phyloP scores from a whole-genome alignment of 2,329 filamentous ascomycete species.

The Cladobotryum mycophilum region DNA sequence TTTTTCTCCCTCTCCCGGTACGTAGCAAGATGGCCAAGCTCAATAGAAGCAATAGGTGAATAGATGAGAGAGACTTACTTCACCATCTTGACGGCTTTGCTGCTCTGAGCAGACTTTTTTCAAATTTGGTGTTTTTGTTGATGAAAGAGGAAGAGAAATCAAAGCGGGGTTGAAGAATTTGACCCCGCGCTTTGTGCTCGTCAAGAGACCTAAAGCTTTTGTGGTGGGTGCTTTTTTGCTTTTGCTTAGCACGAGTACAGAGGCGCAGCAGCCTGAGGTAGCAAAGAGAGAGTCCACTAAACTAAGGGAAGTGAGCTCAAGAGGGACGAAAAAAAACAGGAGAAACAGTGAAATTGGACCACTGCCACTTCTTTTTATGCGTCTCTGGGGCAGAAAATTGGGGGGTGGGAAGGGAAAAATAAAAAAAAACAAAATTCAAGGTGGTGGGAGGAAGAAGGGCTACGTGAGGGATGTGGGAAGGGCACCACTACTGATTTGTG shows the following conservation, averaged over 20 bases:
- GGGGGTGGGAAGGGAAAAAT: constrained; percentile 1
- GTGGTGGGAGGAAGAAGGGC: not conserved
- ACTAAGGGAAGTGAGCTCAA: constrained; percentile 20
- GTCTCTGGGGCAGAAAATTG: constrained; percentile 19
- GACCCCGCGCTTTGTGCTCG: constrained; percentile 31
- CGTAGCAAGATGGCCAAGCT: not conserved
- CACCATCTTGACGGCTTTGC: constrained; percentile 95
- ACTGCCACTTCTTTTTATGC: constrained; percentile 37
- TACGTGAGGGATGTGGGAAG: no score
- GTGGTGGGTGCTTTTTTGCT: constrained; percentile 5
- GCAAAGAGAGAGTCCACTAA: not conserved
- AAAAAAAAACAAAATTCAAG: not conserved
- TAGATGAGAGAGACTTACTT: constrained; percentile 65
- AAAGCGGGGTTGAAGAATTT: constrained; percentile 43
- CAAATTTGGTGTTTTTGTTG: constrained; percentile 29
- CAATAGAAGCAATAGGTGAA: constrained; percentile 2
- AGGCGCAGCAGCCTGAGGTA: not conserved
- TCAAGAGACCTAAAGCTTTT: constrained; percentile 15
- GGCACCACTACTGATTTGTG: no score
- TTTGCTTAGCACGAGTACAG: constrained; percentile 6
- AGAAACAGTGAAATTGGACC: constrained; percentile 32
- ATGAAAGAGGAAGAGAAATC: constrained; percentile 23
- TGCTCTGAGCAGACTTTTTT: constrained; percentile 37
- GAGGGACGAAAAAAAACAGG: constrained; percentile 25
- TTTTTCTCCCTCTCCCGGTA: not conserved